Base-by-base conservation (phyloP, 805 yeast genomes). In the Candida anglica region DNA sequence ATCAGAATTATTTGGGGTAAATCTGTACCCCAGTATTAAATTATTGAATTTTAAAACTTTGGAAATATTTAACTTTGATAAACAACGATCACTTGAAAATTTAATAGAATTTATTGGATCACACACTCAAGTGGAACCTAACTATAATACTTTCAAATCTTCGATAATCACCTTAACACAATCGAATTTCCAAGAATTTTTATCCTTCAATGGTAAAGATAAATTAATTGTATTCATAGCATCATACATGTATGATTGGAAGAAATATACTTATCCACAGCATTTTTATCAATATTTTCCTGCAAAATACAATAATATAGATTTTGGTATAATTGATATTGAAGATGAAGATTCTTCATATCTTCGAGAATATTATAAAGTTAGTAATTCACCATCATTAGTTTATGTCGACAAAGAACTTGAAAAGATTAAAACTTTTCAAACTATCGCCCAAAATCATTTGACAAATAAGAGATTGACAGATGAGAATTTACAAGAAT, bases 11-110 rank as follows among this genome's bases (percentile, higher is more conserved):
- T 74, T 75, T 38, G 44, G 48, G 11, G 56, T 78, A 3, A 39
- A 43, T 8, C 64, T 62, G 14, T 79, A 61, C 47, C 86, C 86
- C 1, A 58, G 71, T 1, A 37, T 79, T 32, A 65, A 68, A 42
- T 46, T 78, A 21, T 68, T 73, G 39, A 53, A 68, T 21, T 57
- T 59, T 30, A 55, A 57, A 26, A 71, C 73, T 1, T 66, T 62
- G 30, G 54, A 59, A 34, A 57, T 71, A 4, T 60, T 55, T 0
- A 51, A 58, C 2, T 77, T 59, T 44, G 45, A 47, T 1, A 65
- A 61, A 19, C 29, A 41, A n/a, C 36, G 63, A 22, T 43, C 43
- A 14, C 27, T 52, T 9, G 38, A 46, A 8, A 33, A 43, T 8
- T 25, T 62, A 9, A 33, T 56, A 2, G 47, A 45, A 9, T 60